Conservation (phyloP, 75 land plant genomes). For the Adiantum capillusveneris region DNA sequence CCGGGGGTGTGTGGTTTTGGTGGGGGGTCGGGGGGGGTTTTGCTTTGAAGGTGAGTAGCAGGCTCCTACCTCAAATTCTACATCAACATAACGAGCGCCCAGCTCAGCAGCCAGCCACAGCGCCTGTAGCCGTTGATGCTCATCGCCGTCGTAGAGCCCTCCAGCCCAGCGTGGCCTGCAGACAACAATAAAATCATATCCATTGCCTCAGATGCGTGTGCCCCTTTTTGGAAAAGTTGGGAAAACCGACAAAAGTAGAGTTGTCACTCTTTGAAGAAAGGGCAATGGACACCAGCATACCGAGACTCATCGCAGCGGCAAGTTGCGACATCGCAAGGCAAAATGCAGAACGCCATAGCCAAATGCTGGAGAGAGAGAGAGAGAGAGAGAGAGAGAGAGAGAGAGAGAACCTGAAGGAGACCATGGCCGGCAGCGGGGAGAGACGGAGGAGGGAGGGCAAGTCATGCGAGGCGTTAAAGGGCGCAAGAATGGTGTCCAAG, state of each 20-base stretch:
- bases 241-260: too few relatives aligned
- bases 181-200: neutral
- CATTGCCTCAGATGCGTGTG: too few relatives aligned
- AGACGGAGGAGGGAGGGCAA: neutral
- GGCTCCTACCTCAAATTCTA: constrained; percentile 63
- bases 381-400: neutral
- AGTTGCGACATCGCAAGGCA: neutral
- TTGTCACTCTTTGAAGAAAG: too few relatives aligned
- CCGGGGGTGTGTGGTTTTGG: too few relatives aligned
- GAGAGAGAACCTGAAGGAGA: neutral
- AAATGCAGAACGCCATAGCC: neutral
- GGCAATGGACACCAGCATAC: too few relatives aligned
- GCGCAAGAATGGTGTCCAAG: neutral
- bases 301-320: neutral
- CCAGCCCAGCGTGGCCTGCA: constrained; percentile 84
- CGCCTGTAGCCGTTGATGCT: constrained; percentile 36
- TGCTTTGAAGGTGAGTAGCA: too few relatives aligned
- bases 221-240: too few relatives aligned
- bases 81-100: constrained; percentile 75
- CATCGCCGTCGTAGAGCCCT: constrained; percentile 73
- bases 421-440: neutral
- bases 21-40: too few relatives aligned
- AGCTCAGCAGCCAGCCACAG: constrained; percentile 62
- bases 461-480: neutral
- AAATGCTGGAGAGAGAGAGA: neutral